Evolutionary conservation across 306 rosid genomes (phyloP), one percentile per base, ranked within the genome.

Genomic region (Senna siamea): DNA sequence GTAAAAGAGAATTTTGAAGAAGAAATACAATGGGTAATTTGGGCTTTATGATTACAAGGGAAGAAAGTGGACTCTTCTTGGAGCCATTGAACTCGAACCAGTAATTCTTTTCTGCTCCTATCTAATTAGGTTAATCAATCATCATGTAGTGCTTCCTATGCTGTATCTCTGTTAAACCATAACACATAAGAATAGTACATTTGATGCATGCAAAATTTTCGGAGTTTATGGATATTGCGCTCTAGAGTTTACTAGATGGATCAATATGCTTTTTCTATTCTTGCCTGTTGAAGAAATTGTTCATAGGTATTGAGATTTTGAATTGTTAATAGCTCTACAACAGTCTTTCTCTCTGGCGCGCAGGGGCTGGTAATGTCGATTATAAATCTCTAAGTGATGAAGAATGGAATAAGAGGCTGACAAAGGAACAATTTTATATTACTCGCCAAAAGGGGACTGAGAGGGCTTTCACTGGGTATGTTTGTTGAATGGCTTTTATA

Each of bases 391-490:
- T 89, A 44, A 86, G 92, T 53, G 71, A 78, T 44, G 85, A 78
- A 34, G 94, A 88, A 64, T 91, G 97, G 98, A 91, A 88, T 90
- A 86, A 82, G 79, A 75, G 73, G 70, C 85, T 93, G 18, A 86
- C 90, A 3, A 48, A 68, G 55, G 92, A 91, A 47, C 98, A 93
- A 46, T 93, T 86, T 79, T 82, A 84, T 72, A 19, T 93, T 75
- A 86, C 97, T 72, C 96, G 98, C 58, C 74, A 88, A 77, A 93
- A 89, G 80, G 98, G 98, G 51, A 93, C 98, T 7, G 98, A 93
- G 76, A 91, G 98, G 82, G 97, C 98, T 61, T 93, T 93, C 72
- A 86, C 88, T 14, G 98, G 98, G 98, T 92, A 87, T 59, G 79
- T 68, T 5, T 76, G 51, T n/a, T 69, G 37, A 32, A 56, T 70